Percentiles rank a stretch among this genome's conserved stretches.
Evolutionary conservation across 495 filamentous ascomycete species (phyloP).

Genomic region (Penicillium taxi): DNA sequence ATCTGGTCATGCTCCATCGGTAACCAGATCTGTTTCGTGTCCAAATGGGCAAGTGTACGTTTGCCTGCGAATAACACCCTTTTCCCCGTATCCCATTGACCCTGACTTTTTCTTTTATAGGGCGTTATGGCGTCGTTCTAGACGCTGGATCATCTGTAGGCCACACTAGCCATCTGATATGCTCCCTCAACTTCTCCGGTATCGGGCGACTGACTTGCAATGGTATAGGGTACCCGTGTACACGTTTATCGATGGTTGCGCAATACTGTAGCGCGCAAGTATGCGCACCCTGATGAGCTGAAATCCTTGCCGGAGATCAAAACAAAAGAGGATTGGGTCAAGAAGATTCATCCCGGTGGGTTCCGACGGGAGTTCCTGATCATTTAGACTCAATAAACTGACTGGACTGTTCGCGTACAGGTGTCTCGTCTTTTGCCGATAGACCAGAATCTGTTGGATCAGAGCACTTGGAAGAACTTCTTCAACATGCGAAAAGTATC

Average conservation of each 20-base stretch:
- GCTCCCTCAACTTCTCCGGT: background rate
- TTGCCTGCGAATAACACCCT: too few relatives aligned
- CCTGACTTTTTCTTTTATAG: conserved; percentile 15
- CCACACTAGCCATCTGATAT: conserved; percentile 1
- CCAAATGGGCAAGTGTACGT: conserved; percentile 46
- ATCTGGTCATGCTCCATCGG: conserved; percentile 27
- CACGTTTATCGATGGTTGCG: conserved; percentile 92
- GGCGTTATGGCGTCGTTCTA: conserved; percentile 59
- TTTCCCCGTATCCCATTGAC: conserved; percentile 4
- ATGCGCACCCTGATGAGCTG: conserved; percentile 52
- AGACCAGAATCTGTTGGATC: conserved; percentile 67
- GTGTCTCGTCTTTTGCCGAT: conserved; percentile 83
- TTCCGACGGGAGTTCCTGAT: background rate
- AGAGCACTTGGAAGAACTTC: conserved; percentile 67
- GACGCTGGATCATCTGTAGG: conserved; percentile 63
- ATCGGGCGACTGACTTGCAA: conserved; percentile 5
- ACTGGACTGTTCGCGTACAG: conserved; percentile 22
- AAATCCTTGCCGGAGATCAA: conserved; percentile 67
- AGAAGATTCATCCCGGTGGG: conserved; percentile 81
- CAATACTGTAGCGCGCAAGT: conserved; percentile 54
- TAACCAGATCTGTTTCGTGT: conserved; percentile 13
- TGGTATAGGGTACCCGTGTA: conserved; percentile 68
- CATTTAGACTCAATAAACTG: conserved; percentile 1
- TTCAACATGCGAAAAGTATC: conserved; percentile 74
- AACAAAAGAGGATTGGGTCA: conserved; percentile 81